Evolutionary conservation across 441 rosid genomes (phyloP), one percentile per base, ranked within the genome.

Genomic region (Iberis amara): DNA sequence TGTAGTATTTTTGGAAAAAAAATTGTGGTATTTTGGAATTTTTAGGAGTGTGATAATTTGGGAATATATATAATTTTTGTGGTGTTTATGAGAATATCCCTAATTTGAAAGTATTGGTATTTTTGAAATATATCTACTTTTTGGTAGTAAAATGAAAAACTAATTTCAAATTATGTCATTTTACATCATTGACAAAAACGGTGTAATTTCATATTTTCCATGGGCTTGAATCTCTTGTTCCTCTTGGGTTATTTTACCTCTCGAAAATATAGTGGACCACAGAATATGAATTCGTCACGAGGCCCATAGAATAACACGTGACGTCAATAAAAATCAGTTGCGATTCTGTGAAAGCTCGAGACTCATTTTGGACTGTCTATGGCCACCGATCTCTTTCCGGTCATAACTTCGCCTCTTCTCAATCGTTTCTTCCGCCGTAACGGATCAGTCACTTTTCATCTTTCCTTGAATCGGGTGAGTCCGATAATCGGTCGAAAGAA

Each of bases 331-430:
- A 39, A 46, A 13, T n/a, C n/a, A n/a, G n/a, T n/a, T 40, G 41
- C 32, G 8, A 31, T 46, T 47, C 7, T 48, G 7, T 9, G 36
- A 60, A 60, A 21, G 30, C 8, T 6, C 39, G 41, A 27, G 36
- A 39, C 60, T 18, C 35, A 43, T 33, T 50, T 37, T 14, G 7
- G 18, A 43, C 63, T 43, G 63, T 64, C 47, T 56, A 57, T 57
- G 68, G 68, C 68, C 68, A 21, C 62, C 68, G 57, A 50, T 37
- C 52, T 42, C 52, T 42, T 37, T 9, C 68, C 63, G 57, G n/a
- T 44, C 21, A 50, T 10, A 26, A n/a, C 58, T 57, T 49, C 58
- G 14, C 12, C 52, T 3, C 58, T 42, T 30, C 31, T 14, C 52
- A 14, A 14, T 2, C 33, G 5, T 30, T 52, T 51, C 51, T 36